A percentile compares a stretch with the other conserved stretches of the same genome.
Evolutionary conservation across 2,329 filamentous ascomycete genomes (phyloP).

Genomic region (Calycina marina): DNA sequence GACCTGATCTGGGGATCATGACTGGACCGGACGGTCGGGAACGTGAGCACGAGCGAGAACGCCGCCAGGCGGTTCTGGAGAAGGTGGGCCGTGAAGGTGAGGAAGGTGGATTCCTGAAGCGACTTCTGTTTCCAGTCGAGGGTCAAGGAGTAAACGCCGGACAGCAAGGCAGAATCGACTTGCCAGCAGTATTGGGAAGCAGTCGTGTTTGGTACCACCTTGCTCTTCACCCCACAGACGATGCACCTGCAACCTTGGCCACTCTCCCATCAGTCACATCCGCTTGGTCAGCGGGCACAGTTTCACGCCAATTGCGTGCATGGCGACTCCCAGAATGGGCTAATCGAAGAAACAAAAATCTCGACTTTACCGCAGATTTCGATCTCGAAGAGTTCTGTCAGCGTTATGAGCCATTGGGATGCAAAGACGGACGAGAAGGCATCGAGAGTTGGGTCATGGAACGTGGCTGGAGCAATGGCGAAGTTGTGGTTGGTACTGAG

Average conservation of each 20-base stretch:
- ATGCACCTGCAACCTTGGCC: slow-evolving; percentile 61
- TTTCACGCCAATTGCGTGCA: slow-evolving; percentile 81
- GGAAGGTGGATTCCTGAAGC: slow-evolving; percentile 67
- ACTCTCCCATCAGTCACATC: slow-evolving; percentile 58
- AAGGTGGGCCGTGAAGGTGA: slow-evolving; percentile 75
- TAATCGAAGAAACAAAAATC: slow-evolving; percentile 75
- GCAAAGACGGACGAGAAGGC: slow-evolving; percentile 77
- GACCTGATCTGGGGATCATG: slow-evolving; percentile 64
- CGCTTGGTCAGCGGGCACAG: slow-evolving; percentile 81
- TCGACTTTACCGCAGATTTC: slow-evolving; percentile 95
- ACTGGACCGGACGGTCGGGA: slow-evolving; percentile 53
- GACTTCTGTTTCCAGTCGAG: slow-evolving; percentile 63
- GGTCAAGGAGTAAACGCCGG: slow-evolving; percentile 72
- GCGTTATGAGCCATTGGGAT: slow-evolving; percentile 72
- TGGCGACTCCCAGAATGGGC: slow-evolving; percentile 96
- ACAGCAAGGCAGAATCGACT: slow-evolving; percentile 62
- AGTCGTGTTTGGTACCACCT: slow-evolving; percentile 95
- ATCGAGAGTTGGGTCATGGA: slow-evolving; percentile 91
- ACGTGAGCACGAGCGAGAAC: slow-evolving; percentile 65
- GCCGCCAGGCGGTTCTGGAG: slow-evolving; percentile 69
- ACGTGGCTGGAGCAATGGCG: slow-evolving; percentile 95
- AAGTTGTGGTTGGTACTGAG: slow-evolving; percentile 80
- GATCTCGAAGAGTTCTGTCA: slow-evolving; percentile 83
- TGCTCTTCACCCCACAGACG: slow-evolving; percentile 80
- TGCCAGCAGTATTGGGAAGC: slow-evolving; percentile 58